phyloP scores from a whole-genome alignment of 257 asterid genomes.

The Fraxinus cuspidata region DNA sequence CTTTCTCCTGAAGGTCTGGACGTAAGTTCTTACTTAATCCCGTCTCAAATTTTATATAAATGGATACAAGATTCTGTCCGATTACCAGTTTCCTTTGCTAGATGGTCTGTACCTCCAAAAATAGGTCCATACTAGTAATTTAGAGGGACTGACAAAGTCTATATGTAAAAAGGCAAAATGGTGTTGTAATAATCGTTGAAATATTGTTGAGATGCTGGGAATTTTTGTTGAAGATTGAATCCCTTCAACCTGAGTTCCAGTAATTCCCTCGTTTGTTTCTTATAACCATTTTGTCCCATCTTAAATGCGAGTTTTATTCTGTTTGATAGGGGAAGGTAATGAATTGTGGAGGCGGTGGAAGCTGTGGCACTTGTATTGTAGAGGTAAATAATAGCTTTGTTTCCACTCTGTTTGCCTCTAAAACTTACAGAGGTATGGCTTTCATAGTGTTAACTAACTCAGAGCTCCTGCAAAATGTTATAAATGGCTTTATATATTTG shows the following conservation, averaged over 20 bases:
- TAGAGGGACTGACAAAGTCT: neutral
- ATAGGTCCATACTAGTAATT: neutral
- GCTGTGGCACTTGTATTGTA: conserved; percentile 91
- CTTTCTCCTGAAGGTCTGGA: no score
- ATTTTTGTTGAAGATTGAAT: neutral
- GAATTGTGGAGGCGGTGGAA: conserved; percentile 92
- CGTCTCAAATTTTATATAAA: no score
- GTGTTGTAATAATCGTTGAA: neutral
- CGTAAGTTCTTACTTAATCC: no score
- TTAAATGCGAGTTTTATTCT: neutral
- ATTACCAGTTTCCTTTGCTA: neutral
- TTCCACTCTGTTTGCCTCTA: neutral
- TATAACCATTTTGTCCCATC: neutral
- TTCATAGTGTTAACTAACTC: neutral
- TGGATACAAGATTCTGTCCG: neutral
- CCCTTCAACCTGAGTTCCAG: neutral
- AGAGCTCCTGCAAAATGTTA: neutral
- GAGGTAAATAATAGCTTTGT: conserved; percentile 47
- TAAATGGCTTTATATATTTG: neutral
- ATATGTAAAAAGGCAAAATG: neutral
- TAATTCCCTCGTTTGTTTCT: neutral
- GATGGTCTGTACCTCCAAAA: neutral
- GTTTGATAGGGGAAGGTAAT: conserved; percentile 64
- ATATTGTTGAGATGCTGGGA: neutral
- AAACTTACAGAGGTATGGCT: neutral